Base-by-base conservation (phyloP, 1,139 yeast species). In the Magnusiomyces starmeri region DNA sequence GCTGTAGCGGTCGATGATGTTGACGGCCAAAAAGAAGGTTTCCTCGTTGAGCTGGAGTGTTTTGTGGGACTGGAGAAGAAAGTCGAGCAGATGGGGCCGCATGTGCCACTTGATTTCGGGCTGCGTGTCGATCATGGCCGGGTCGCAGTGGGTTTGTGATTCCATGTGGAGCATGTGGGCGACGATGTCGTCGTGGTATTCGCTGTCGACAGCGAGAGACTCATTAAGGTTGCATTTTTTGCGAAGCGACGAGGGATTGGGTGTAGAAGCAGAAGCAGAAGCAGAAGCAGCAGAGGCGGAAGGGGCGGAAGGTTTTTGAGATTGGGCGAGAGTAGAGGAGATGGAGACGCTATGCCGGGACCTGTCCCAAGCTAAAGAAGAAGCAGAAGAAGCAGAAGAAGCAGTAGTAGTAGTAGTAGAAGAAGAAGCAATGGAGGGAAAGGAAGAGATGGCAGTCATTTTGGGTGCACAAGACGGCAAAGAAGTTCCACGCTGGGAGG, bases 91-190 rank as follows among this genome's bases (percentile, higher is more conserved):
- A 61, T 80, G 85, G 1, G 96, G 96, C 60, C 97, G 78, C 96
- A 90, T 88, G 64, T 76, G 82, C 96, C 96, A 88, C 61, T 83
- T 83, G 53, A 90, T 78, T 68, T 92, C 97, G 0, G 97, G 96
- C 68, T 92, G 98, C 52, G 83, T 72, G 61, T 85, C 95, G 56
- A 90, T 86, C 89, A 88, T 83, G 46, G 82, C 54, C 2, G 70
- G 60, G 53, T 70, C 71, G 32, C 67, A 14, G 9, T 7, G 37
- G n/a, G 37, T 32, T 32, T 32, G n/a, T 4, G 12, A 14, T 32
- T 32, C 37, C 6, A 32, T n/a, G 12, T n/a, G 18, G n/a, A 32
- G 37, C 37, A 32, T 14, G 37, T 18, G 37, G 8, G 12, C 37
- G 4, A 32, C 18, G n/a, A 32, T 18, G n/a, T 32, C 37, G n/a